Evolutionary conservation across 495 filamentous ascomycete genomes (phyloP).

Genomic region (Podospora appendiculata): DNA sequence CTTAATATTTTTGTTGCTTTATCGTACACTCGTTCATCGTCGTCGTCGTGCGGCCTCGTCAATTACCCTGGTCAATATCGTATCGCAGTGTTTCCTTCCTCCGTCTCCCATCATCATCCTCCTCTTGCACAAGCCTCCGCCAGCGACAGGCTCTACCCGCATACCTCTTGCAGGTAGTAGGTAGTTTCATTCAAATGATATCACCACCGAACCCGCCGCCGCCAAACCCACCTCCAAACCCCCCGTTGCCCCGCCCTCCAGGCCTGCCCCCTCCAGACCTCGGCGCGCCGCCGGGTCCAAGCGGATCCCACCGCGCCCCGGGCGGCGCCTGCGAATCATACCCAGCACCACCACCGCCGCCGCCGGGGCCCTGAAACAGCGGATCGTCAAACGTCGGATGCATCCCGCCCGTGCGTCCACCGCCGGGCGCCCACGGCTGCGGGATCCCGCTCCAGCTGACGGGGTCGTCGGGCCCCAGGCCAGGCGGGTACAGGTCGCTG

Average conservation of each 20-base stretch:
- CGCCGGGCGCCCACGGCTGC: slow-evolving; percentile 38
- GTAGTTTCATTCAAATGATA: slow-evolving; percentile 24
- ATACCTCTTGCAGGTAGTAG: too few relatives aligned
- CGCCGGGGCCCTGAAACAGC: slow-evolving; percentile 61
- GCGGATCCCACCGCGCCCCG: slow-evolving; percentile 66
- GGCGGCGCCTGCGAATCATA: slow-evolving; percentile 52
- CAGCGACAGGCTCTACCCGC: too few relatives aligned
- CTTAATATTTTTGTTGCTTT: too few relatives aligned
- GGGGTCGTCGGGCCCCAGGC: slow-evolving; percentile 79
- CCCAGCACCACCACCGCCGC: slow-evolving; percentile 28
- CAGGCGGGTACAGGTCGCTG: slow-evolving; percentile 79
- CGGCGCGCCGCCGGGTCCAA: slow-evolving; percentile 60
- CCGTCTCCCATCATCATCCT: too few relatives aligned
- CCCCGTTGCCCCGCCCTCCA: slow-evolving; percentile 19
- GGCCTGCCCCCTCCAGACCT: slow-evolving; percentile 27
- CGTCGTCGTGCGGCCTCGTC: too few relatives aligned
- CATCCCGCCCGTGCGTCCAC: slow-evolving; percentile 64
- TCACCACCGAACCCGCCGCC: slow-evolving; percentile 31
- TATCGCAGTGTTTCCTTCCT: too few relatives aligned
- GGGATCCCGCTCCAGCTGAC: slow-evolving; percentile 39
- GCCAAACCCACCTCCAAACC: slow-evolving; percentile 25
- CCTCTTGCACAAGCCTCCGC: background rate
- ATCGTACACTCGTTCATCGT: too few relatives aligned
- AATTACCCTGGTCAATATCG: too few relatives aligned
- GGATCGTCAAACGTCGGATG: slow-evolving; percentile 94